A percentile compares a stretch with the other conserved stretches of the same genome.
Conservation (phyloP, 768 basidiomycete genomes). For the Suillus placidus region DNA sequence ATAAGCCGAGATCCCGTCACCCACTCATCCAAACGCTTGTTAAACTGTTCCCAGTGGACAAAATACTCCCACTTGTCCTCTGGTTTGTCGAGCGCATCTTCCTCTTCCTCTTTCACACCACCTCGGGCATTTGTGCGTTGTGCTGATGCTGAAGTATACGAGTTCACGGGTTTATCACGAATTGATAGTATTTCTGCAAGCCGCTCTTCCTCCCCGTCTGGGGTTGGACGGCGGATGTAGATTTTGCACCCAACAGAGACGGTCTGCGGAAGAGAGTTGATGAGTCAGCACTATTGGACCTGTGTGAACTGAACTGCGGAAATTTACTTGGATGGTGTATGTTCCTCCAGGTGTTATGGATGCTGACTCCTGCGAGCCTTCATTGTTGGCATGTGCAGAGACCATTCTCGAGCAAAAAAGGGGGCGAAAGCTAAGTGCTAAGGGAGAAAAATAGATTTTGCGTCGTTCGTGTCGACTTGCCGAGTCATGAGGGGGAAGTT, state of each 20-base stretch:
- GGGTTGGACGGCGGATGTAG: constrained; percentile 79
- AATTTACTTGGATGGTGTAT: constrained; percentile 69
- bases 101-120: constrained; percentile 47
- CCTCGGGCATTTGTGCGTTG: constrained; percentile 46
- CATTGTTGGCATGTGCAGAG: constrained; percentile 34
- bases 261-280: constrained; percentile 50
- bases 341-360: constrained; percentile 74
- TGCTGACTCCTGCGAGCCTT: constrained; percentile 51
- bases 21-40: constrained; percentile 99
- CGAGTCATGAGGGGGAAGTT: constrained; percentile 5
- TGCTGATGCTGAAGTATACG: constrained; percentile 43
- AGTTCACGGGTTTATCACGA: constrained; percentile 77
- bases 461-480: constrained; percentile 5
- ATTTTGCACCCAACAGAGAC: constrained; percentile 95
- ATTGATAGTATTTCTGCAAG: constrained; percentile 96
- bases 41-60: constrained; percentile 98
- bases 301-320: constrained; percentile 29
- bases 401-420: constrained; percentile 25
- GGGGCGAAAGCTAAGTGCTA: background rate
- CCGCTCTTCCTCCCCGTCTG: constrained; percentile 83
- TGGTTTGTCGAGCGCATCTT: constrained; percentile 52
- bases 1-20: constrained; percentile 86
- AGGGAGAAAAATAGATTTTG: constrained; percentile 1
- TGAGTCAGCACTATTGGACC: constrained; percentile 36
- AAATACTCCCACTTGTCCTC: constrained; percentile 93